Percentiles rank a stretch among this genome's conserved stretches.
phyloP scores from a whole-genome alignment of 2,329 filamentous ascomycete genomes.

The Botryotinia calthae region DNA sequence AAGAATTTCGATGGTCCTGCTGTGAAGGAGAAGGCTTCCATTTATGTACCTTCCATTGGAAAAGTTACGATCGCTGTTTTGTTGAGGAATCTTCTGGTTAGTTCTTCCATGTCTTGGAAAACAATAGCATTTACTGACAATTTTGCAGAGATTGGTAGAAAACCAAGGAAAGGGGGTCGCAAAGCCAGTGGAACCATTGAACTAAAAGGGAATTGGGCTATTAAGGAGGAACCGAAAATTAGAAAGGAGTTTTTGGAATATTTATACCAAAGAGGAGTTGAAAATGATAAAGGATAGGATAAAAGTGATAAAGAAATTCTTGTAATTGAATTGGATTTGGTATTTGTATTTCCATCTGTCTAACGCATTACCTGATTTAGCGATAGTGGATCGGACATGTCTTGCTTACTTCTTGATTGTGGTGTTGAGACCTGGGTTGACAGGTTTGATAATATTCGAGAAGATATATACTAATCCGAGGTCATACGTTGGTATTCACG shows the following conservation, averaged over 20 bases:
- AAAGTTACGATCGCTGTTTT: constrained; percentile 96
- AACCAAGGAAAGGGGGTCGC: constrained; percentile 12
- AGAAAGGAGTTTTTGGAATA: background rate
- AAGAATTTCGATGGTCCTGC: constrained; percentile 85
- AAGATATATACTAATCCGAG: rapidly evolving
- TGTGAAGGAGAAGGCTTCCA: constrained; percentile 92
- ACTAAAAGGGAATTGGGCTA: background rate
- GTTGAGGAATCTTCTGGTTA: constrained; percentile 73
- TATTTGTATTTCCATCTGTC: background rate
- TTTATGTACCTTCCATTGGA: constrained; percentile 94
- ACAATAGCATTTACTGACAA: background rate
- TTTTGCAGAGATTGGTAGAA: constrained; percentile 11
- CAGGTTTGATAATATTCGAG: background rate
- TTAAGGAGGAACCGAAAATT: background rate
- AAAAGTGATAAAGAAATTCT: background rate
- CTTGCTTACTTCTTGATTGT: background rate
- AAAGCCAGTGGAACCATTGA: background rate
- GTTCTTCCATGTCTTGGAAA: background rate
- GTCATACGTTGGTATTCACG: too few species aligned
- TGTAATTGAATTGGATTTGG: background rate
- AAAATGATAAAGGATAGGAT: background rate
- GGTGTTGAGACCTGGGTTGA: background rate
- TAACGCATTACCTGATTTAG: background rate
- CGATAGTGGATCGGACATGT: background rate
- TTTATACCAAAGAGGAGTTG: constrained; percentile 15